These are phyloP conservation scores for Boletus rex-veris DNA, from an alignment of 768 basidiomycete genomes.

Conservation along the genomic window DNA sequence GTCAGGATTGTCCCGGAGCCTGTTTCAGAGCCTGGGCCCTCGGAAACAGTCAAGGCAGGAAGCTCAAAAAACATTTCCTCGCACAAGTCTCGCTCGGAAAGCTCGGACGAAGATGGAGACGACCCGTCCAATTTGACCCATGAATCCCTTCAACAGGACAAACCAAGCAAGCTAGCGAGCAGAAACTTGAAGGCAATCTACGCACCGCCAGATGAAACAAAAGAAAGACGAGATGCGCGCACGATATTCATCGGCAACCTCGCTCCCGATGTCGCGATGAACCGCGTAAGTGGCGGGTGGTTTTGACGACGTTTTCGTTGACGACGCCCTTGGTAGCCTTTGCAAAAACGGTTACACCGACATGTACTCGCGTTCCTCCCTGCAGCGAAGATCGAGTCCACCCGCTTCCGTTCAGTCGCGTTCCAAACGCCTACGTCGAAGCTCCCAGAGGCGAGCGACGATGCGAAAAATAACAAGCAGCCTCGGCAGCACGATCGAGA, in stretches of 20 bases:
- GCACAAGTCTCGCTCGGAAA: conserved; percentile 29
- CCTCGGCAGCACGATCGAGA: conserved; percentile 51
- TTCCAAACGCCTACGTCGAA: conserved; percentile 80
- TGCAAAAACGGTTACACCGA: conserved; percentile 70
- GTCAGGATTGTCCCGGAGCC: neutral
- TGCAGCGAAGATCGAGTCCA: conserved; percentile 81
- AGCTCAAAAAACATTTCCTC: conserved; percentile 4
- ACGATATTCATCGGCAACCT: conserved; percentile 94
- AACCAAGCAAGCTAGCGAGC: conserved; percentile 25
- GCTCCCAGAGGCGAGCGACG: conserved; percentile 41
- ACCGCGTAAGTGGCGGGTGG: conserved; percentile 51
- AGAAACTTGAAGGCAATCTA: conserved; percentile 39
- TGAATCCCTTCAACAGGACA: conserved; percentile 46
- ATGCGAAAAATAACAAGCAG: conserved; percentile 29
- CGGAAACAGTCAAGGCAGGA: neutral
- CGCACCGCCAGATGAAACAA: conserved; percentile 66
- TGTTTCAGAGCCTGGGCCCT: neutral
- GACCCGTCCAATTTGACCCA: conserved; percentile 50
- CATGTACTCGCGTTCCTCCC: conserved; percentile 74
- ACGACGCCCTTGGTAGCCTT: conserved; percentile 44
- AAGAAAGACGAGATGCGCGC: conserved; percentile 68
- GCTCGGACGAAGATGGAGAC: conserved; percentile 34
- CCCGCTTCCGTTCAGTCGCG: conserved; percentile 90
- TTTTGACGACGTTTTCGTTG: neutral
- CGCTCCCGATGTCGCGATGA: conserved; percentile 68